phyloP scores from a whole-genome alignment of 352 stramenopile species.

The Aphanomyces euteiches region DNA sequence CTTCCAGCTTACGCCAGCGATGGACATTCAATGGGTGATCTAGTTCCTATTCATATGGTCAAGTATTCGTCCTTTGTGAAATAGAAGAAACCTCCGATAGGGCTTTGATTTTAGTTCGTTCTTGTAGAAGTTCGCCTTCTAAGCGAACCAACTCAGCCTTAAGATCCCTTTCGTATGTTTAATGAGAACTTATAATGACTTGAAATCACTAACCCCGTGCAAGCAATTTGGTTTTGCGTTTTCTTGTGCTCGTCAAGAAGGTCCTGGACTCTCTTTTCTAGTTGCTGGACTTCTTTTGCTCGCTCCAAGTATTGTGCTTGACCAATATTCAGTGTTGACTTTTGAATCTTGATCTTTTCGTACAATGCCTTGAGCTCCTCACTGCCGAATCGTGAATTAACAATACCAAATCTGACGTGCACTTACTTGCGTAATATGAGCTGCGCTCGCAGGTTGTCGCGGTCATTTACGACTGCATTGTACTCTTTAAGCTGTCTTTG shows the following conservation, averaged over 20 bases:
- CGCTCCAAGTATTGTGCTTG: slow-evolving; percentile 72
- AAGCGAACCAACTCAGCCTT: slow-evolving; percentile 57
- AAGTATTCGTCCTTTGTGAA: too few relatives aligned
- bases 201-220: slow-evolving; percentile 39
- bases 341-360: slow-evolving; percentile 90
- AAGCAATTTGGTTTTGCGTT: slow-evolving; percentile 58
- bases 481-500: slow-evolving; percentile 85
- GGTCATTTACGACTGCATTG: slow-evolving; percentile 76
- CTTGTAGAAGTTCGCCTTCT: slow-evolving; percentile 70
- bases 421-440: slow-evolving; percentile 71
- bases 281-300: slow-evolving; percentile 46
- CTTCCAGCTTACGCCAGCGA: slow-evolving; percentile 87
- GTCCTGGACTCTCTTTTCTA: slow-evolving; percentile 59
- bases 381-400: slow-evolving; percentile 34
- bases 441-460: slow-evolving; percentile 79
- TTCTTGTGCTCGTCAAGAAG: slow-evolving; percentile 56
- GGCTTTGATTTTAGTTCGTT: slow-evolving; percentile 84
- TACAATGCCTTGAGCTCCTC: slow-evolving; percentile 84
- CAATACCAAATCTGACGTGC: not conserved
- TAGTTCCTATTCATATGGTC: slow-evolving; percentile 46
- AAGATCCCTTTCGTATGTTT: slow-evolving; percentile 31
- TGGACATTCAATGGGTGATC: slow-evolving; percentile 90
- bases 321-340: slow-evolving; percentile 77
- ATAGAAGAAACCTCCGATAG: slow-evolving; percentile 50
- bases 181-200: not conserved